Percentiles rank a stretch among this genome's conserved stretches.
These are phyloP conservation scores for Gossypium aridum DNA, from an alignment of 441 rosid genomes.

Conservation along the genomic window DNA sequence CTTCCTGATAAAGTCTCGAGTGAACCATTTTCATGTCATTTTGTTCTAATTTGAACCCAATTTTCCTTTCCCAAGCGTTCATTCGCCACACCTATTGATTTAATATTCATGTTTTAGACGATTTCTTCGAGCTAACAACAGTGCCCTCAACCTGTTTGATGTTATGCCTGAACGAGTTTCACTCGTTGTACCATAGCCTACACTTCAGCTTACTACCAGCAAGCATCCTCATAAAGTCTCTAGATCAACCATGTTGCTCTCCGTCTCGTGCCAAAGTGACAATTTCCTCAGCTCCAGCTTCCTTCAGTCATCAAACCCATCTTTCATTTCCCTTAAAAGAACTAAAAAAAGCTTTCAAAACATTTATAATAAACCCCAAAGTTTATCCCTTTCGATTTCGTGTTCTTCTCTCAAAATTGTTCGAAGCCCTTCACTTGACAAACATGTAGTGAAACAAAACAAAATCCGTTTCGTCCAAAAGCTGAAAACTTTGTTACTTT, in stretches of 20 bases:
- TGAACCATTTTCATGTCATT: background rate
- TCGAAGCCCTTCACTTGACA: conserved; percentile 59
- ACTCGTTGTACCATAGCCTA: background rate
- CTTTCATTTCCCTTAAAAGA: conserved; percentile 10
- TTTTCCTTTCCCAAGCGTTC: background rate
- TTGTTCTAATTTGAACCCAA: background rate
- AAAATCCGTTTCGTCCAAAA: conserved; percentile 72
- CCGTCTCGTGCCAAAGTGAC: conserved; percentile 26
- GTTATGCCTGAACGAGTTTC: background rate
- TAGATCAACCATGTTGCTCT: conserved; percentile 9
- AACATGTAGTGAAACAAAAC: conserved; percentile 59
- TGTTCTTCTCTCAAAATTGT: conserved; percentile 57
- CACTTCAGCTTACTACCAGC: background rate
- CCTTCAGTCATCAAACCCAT: conserved; percentile 22
- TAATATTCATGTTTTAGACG: background rate
- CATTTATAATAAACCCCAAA: conserved; percentile 20
- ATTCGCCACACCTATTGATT: background rate
- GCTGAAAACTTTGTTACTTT: conserved; percentile 68
- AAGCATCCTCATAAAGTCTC: background rate
- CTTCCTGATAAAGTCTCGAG: background rate
- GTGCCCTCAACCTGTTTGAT: background rate
- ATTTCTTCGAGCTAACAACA: background rate
- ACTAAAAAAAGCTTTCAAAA: conserved; percentile 5
- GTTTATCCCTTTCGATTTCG: conserved; percentile 21
- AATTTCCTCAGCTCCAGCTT: conserved; percentile 27